These are phyloP conservation scores for Cinnamomum micranthum DNA, from an alignment of 164 flowering plant species.

Conservation along the genomic window DNA sequence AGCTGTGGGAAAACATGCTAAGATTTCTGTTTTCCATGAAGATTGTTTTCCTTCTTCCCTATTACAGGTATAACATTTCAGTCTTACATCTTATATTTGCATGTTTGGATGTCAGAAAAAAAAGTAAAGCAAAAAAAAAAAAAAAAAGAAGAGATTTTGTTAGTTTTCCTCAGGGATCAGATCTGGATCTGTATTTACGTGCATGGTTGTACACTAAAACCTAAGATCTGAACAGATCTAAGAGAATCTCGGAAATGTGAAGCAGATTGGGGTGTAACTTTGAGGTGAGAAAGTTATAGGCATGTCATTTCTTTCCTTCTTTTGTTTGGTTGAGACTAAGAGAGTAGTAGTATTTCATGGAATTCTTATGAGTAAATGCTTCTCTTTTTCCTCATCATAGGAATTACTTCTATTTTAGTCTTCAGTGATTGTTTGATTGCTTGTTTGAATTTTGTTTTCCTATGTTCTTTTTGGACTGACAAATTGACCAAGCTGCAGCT, in stretches of 20 bases:
- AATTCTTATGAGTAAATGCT: neutral
- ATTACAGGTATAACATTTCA: neutral
- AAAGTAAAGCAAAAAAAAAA: too few relatives aligned
- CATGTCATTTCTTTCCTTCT: neutral
- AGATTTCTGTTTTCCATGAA: neutral
- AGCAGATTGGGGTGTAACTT: neutral
- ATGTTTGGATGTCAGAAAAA: too few relatives aligned
- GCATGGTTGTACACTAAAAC: neutral
- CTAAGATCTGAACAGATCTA: neutral
- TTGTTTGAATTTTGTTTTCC: too few relatives aligned
- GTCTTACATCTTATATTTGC: neutral
- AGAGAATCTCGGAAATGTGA: neutral
- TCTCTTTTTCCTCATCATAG: neutral
- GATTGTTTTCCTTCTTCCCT: neutral
- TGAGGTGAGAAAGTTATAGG: neutral
- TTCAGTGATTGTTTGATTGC: too few relatives aligned
- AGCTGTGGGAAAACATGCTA: constrained; percentile 27
- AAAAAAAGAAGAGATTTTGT: neutral
- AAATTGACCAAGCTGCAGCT: too few relatives aligned
- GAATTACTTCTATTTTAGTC: too few relatives aligned
- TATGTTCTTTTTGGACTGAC: too few relatives aligned
- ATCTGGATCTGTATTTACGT: neutral
- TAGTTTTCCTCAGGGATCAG: neutral
- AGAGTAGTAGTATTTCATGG: neutral
- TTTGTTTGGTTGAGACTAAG: neutral